phyloP scores from a whole-genome alignment of 148 eudicot genomes.

The Rhododendron ovatum region DNA sequence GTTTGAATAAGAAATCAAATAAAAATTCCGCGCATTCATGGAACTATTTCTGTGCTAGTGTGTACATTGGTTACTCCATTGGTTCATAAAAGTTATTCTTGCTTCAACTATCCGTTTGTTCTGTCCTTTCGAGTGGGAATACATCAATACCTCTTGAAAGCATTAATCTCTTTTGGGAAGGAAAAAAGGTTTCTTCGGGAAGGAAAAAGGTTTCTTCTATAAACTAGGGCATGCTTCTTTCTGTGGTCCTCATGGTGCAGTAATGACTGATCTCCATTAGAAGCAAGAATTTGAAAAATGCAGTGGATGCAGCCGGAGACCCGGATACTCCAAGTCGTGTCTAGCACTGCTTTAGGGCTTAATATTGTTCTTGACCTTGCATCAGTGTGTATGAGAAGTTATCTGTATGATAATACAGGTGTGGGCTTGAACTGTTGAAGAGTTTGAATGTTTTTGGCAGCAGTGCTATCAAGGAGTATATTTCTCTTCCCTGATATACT shows the following conservation, averaged over 20 bases:
- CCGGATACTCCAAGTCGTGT: background rate
- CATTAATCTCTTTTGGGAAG: background rate
- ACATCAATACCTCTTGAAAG: background rate
- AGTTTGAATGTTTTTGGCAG: background rate
- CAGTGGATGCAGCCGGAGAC: constrained; percentile 3
- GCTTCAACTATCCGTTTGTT: background rate
- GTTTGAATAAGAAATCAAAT: background rate
- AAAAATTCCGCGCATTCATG: background rate
- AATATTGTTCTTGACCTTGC: background rate
- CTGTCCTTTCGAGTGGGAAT: background rate
- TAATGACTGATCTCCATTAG: background rate
- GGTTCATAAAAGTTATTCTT: background rate
- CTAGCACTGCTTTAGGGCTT: background rate
- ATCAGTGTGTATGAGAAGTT: background rate
- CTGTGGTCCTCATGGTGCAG: background rate
- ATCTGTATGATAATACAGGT: background rate
- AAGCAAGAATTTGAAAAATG: background rate
- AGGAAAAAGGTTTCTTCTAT: background rate
- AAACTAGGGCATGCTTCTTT: background rate
- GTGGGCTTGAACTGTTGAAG: background rate
- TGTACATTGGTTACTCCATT: background rate
- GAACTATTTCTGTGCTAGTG: background rate
- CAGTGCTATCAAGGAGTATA: background rate
- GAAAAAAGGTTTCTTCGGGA: background rate
- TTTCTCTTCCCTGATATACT: background rate